phyloP scores from a whole-genome alignment of 2,329 filamentous ascomycete species.

The Arthrinium phaeospermum region DNA sequence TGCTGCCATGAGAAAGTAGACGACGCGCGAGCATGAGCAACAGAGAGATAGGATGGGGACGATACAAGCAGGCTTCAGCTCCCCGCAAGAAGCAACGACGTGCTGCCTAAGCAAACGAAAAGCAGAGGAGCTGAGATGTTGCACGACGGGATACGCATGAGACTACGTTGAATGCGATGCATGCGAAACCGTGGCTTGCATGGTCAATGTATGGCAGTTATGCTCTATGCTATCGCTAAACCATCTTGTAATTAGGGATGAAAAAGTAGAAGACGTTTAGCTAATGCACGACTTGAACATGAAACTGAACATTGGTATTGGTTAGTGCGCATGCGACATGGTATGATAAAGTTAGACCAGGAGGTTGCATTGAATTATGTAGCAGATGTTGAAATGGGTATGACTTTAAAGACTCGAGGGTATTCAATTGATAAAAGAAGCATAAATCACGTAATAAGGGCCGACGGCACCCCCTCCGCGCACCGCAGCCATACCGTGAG shows the following conservation, averaged over 20 bases:
- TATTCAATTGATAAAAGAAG: background rate
- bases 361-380: background rate
- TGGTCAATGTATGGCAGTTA: too few relatives aligned
- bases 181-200: background rate
- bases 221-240: background rate
- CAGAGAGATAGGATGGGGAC: too few relatives aligned
- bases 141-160: background rate
- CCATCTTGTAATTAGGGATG: background rate
- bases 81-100: too few relatives aligned
- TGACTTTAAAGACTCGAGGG: background rate
- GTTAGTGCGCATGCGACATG: background rate
- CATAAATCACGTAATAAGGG: background rate
- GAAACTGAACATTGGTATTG: background rate
- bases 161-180: background rate
- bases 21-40: too few relatives aligned
- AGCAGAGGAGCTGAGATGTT: background rate
- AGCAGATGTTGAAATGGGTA: background rate
- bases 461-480: background rate
- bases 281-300: background rate
- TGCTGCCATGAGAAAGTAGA: too few relatives aligned
- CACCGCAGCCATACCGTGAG: background rate
- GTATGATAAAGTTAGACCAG: too few relatives aligned
- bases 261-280: background rate
- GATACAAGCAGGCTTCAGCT: background rate
- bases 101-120: background rate